Conservation (phyloP, 2,329 filamentous ascomycete genomes). For the Epicoccum sorghinum region DNA sequence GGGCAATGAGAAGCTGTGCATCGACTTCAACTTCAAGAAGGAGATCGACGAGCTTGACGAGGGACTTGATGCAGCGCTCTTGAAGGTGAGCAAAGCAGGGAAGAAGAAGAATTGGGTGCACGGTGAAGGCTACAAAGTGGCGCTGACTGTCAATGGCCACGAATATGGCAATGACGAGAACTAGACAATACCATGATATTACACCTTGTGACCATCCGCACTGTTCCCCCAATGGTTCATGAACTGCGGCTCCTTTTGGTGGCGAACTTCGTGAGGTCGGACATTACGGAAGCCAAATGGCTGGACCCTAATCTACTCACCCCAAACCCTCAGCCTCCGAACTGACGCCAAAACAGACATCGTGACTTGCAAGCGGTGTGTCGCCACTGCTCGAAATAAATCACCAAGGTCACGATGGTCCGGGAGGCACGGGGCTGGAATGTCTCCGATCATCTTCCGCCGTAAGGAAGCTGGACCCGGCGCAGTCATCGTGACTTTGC, state of each 20-base stretch:
- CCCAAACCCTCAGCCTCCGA: not conserved
- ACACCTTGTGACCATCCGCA: constrained; percentile 3
- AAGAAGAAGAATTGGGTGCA: constrained; percentile 50
- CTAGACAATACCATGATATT: not conserved
- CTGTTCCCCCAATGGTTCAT: constrained; percentile 2
- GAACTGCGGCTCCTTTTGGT: constrained; percentile 1
- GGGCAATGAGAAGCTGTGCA: constrained; percentile 35
- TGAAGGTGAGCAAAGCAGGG: constrained; percentile 44
- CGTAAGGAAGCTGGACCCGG: constrained; percentile 1
- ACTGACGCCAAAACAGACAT: constrained; percentile 18
- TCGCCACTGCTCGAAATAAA: constrained; percentile 15
- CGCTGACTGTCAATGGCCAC: constrained; percentile 36
- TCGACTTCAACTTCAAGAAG: constrained; percentile 36
- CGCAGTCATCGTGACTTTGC: constrained; percentile 10
- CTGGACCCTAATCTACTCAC: constrained; percentile 2
- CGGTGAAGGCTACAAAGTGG: constrained; percentile 37
- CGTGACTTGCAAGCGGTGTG: constrained; percentile 39
- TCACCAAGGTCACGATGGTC: constrained; percentile 10
- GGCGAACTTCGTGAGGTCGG: constrained; percentile 8
- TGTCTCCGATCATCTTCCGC: not conserved
- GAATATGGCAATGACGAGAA: constrained; percentile 26
- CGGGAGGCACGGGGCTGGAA: constrained; percentile 7
- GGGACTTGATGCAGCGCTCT: constrained; percentile 37
- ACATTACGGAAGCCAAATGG: not conserved
- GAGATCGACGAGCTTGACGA: constrained; percentile 41